phyloP scores from a whole-genome alignment of 2,329 filamentous ascomycete species.

The Beauveria asiatica region DNA sequence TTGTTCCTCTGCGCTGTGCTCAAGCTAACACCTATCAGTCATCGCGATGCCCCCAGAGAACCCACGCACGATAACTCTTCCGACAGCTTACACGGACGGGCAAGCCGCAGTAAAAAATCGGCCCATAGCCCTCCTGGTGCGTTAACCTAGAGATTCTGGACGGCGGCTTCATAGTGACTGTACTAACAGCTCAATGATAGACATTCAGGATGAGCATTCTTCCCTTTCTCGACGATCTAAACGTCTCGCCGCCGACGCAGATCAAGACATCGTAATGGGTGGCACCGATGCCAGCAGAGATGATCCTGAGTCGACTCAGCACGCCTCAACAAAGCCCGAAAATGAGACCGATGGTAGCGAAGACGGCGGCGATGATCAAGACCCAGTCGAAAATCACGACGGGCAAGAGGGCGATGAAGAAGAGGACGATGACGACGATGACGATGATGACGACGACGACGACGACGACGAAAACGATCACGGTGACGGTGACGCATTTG shows the following conservation, averaged over 20 bases:
- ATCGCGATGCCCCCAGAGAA: not conserved
- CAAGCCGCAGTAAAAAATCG: slow-evolving; percentile 5
- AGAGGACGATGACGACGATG: slow-evolving; percentile 24
- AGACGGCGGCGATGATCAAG: not conserved
- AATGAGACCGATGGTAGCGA: slow-evolving; percentile 12
- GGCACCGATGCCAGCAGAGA: slow-evolving; percentile 52
- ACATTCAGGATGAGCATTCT: slow-evolving; percentile 13
- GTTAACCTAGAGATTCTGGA: not conserved
- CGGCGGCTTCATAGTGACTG: not conserved
- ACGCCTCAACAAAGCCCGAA: slow-evolving; percentile 25
- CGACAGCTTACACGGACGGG: not conserved
- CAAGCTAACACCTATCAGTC: not conserved
- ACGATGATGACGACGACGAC: slow-evolving; percentile 28
- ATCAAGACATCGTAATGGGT: slow-evolving; percentile 63
- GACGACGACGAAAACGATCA: slow-evolving; percentile 33
- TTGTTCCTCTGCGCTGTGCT: slow-evolving; percentile 13
- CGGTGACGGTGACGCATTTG: slow-evolving; percentile 50
- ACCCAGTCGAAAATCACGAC: not conserved
- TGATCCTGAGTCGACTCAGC: slow-evolving; percentile 32
- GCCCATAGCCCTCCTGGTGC: not conserved
- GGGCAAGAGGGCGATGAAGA: slow-evolving; percentile 13
- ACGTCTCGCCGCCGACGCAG: slow-evolving; percentile 42
- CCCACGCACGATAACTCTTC: not conserved
- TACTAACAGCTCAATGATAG: not conserved
- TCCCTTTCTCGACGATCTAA: slow-evolving; percentile 41